Evolutionary conservation across 768 basidiomycete genomes (phyloP), one percentile per base, ranked within the genome.

Genomic region (Calocybe indica): DNA sequence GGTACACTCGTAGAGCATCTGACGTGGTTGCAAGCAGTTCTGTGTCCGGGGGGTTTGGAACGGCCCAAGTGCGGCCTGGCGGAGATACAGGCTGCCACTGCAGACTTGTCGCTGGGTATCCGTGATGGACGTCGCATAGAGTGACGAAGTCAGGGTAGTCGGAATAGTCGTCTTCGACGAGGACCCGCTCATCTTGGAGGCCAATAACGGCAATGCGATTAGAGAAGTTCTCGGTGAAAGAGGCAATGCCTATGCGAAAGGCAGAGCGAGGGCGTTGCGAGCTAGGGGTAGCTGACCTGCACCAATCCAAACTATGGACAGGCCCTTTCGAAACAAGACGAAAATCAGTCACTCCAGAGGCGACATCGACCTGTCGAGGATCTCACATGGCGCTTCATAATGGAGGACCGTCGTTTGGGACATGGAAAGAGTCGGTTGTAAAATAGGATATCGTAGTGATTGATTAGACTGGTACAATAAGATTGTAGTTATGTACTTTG

Each of bases 21-120:
- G 91, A 92, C 0, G 92, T 95, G 5, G 92, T 95, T 8, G 95
- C 95, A 7, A 99, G 72, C 40, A 96, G 68, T 65, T 99, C 96
- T 40, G 87, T 75, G 41, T 69, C 67, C 6, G 74, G 66, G 4
- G 77, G 73, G 62, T 84, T 88, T 63, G 82, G 80, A 5, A 22
- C 22, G 22, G 79, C 72, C 87, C 89, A 89, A 37, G 72, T 62
- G 61, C 80, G 78, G 38, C 71, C 75, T 30, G 74, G 67, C 14
- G 88, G 74, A 28, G 79, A 77, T 4, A 78, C 75, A 12, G 96
- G 96, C 55, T 96, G 92, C 89, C 93, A 98, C 58, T 88, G 92
- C 41, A 97, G 67, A 63, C 83, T 87, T 10, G 93, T 97, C 7
- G 92, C 90, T 12, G 96, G 96, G 68, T 95, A 97, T 39, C 89